Evolutionary conservation across 441 rosid species (phyloP).

Genomic region (Pelargonium cotyledonis): DNA sequence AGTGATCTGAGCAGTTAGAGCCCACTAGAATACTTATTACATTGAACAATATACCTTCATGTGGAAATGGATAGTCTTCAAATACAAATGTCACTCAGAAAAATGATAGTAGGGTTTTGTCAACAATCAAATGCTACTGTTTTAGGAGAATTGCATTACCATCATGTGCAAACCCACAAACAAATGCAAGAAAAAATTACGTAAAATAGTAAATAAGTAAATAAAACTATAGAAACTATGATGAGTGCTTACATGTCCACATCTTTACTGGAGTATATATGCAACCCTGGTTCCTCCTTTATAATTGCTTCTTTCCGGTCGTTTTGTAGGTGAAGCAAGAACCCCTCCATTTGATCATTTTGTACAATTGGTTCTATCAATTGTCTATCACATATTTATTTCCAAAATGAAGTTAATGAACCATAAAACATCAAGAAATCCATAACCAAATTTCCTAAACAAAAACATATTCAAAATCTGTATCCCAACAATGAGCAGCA

Average conservation of each 20-base stretch:
- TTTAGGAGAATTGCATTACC: neutral
- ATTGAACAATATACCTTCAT: neutral
- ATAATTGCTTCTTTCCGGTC: conserved; percentile 59
- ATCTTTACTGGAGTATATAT: conserved; percentile 77
- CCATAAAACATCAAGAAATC: neutral
- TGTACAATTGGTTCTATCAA: conserved; percentile 48
- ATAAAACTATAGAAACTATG: neutral
- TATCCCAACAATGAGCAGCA: neutral
- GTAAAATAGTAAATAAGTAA: neutral
- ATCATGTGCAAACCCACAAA: neutral
- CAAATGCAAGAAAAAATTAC: conserved; percentile 8
- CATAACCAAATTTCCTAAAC: neutral
- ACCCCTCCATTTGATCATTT: conserved; percentile 82
- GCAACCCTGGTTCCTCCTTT: conserved; percentile 60
- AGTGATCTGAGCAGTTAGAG: no score
- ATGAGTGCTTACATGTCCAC: conserved; percentile 67
- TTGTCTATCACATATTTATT: conserved; percentile 42
- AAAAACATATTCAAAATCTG: neutral
- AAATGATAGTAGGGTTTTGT: neutral
- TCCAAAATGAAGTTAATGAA: conserved; percentile 6
- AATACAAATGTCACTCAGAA: no score
- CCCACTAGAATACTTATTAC: no score
- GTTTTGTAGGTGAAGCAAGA: conserved; percentile 71
- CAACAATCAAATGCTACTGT: neutral
- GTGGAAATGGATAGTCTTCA: neutral